phyloP scores from a whole-genome alignment of 2,329 filamentous ascomycete genomes.

The Ascomycota sp. region DNA sequence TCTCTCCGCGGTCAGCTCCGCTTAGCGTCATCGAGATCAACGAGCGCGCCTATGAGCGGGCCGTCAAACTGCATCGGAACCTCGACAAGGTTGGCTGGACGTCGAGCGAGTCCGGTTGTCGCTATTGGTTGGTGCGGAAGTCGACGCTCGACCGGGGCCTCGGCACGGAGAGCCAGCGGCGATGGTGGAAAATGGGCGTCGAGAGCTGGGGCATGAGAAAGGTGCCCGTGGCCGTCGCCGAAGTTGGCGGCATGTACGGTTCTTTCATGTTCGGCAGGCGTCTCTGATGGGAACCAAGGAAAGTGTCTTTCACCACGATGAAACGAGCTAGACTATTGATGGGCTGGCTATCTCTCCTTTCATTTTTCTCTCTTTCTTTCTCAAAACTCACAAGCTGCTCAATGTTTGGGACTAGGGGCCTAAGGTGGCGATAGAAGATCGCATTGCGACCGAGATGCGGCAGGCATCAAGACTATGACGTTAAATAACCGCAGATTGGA shows the following conservation, averaged over 20 bases:
- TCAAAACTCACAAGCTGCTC: too few relatives aligned
- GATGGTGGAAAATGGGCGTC: slow-evolving; percentile 69
- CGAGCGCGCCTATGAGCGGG: slow-evolving; percentile 43
- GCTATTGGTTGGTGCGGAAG: slow-evolving; percentile 46
- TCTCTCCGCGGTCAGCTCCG: slow-evolving; percentile 39
- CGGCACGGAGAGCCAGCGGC: slow-evolving; percentile 24
- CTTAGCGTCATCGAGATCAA: slow-evolving; percentile 59
- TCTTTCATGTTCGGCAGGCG: slow-evolving; percentile 42
- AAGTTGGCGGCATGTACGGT: slow-evolving; percentile 89
- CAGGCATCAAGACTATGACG: too few relatives aligned
- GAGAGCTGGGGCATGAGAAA: slow-evolving; percentile 76
- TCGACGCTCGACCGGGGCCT: slow-evolving; percentile 15
- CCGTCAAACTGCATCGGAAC: slow-evolving; percentile 42
- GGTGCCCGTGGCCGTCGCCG: slow-evolving; percentile 74
- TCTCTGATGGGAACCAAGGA: too few relatives aligned
- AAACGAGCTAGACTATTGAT: background rate
- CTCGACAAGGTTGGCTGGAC: slow-evolving; percentile 46
- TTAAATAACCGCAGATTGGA: too few relatives aligned
- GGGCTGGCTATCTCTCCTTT: background rate
- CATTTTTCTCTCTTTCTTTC: background rate
- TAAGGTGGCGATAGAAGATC: too few relatives aligned
- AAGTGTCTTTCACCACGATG: background rate
- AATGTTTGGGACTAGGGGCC: too few relatives aligned
- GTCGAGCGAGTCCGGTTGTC: slow-evolving; percentile 44
- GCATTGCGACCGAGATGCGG: too few relatives aligned